phyloP scores from a whole-genome alignment of 352 stramenopile species.

The Thraustochytrium striatum region DNA sequence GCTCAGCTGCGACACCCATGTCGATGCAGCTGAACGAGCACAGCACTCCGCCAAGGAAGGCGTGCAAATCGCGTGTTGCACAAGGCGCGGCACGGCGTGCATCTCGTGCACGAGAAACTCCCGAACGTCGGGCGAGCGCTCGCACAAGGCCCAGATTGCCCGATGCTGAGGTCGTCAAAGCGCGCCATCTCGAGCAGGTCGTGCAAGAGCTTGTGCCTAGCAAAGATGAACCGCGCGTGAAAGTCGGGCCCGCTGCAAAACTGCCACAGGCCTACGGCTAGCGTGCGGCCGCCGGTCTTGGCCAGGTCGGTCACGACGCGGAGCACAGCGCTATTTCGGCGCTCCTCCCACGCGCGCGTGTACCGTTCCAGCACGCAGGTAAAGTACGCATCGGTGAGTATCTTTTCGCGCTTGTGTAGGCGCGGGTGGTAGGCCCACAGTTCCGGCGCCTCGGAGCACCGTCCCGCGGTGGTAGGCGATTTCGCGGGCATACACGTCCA shows the following conservation, averaged over 20 bases:
- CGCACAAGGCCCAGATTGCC: neutral
- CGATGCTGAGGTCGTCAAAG: neutral
- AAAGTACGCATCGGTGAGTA: neutral
- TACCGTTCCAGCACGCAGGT: neutral
- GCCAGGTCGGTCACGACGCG: neutral
- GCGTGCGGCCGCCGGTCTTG: neutral
- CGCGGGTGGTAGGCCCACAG: constrained; percentile 14
- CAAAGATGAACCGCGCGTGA: neutral
- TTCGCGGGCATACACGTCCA: neutral
- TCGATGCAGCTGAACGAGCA: neutral
- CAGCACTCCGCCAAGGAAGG: neutral
- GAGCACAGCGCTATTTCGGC: neutral
- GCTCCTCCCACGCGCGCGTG: neutral
- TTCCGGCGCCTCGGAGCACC: neutral
- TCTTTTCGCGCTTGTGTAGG: neutral
- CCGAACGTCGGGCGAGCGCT: neutral
- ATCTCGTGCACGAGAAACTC: neutral
- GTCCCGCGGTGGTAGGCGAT: neutral
- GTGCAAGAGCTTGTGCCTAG: neutral
- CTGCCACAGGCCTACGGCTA: neutral
- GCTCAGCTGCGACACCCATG: neutral
- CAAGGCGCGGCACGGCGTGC: neutral
- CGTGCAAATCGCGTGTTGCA: too few relatives aligned
- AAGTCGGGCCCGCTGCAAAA: neutral
- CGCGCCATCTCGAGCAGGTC: neutral